Conservation (phyloP, 2,329 filamentous ascomycete species). For the Fusarium piperis region DNA sequence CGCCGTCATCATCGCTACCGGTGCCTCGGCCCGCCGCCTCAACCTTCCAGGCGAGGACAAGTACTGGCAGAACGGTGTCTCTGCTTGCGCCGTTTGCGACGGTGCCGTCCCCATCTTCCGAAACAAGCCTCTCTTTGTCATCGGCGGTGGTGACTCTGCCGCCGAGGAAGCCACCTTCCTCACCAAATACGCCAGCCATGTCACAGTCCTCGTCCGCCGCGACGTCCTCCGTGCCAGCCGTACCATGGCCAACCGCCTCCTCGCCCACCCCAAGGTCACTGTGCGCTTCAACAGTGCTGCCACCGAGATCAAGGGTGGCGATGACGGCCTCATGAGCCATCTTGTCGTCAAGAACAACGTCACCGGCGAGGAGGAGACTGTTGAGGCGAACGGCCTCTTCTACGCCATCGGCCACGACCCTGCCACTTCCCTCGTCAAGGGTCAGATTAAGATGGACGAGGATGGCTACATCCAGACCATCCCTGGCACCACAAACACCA, state of each 20-base stretch:
- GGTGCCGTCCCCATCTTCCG: constrained; percentile 97
- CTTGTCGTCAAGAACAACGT: constrained; percentile 83
- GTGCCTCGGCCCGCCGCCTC: constrained; percentile 88
- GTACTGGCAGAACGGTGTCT: constrained; percentile 98
- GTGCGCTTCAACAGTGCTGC: constrained; percentile 87
- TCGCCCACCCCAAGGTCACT: constrained; percentile 87
- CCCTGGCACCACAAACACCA: constrained; percentile 89
- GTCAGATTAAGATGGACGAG: constrained; percentile 84
- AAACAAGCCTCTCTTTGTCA: constrained; percentile 94
- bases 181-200: constrained; percentile 96
- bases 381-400: constrained; percentile 92
- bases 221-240: constrained; percentile 88
- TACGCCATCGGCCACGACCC: constrained; percentile 98
- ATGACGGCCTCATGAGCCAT: constrained; percentile 87
- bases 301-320: constrained; percentile 85
- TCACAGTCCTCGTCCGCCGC: constrained; percentile 90
- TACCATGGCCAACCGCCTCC: constrained; percentile 89
- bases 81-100: constrained; percentile 96
- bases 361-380: constrained; percentile 80
- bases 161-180: constrained; percentile 98
- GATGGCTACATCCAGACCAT: constrained; percentile 93
- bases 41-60: constrained; percentile 87
- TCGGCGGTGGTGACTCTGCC: constrained; percentile 95
- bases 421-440: constrained; percentile 89
- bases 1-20: constrained; percentile 92